Conservation (phyloP, 768 basidiomycete species). For the Suillus clintonianus region DNA sequence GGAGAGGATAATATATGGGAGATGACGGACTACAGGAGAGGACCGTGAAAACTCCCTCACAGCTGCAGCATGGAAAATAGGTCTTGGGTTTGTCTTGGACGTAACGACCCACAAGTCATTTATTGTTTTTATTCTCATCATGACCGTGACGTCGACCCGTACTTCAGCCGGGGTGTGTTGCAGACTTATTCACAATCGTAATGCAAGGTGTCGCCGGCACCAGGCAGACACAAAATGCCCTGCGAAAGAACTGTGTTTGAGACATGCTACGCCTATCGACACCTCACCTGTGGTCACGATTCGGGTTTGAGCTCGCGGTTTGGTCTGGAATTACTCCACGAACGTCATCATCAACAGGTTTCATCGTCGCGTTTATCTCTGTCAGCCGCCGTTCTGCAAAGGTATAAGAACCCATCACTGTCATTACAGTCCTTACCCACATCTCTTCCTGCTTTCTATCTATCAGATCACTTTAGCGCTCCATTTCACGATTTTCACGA, state of each 20-base stretch:
- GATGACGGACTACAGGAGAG: slow-evolving; percentile 47
- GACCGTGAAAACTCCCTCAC: slow-evolving; percentile 15
- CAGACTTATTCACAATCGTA: background rate
- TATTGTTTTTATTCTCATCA: background rate
- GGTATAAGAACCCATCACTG: background rate
- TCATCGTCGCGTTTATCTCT: background rate
- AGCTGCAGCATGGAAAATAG: background rate
- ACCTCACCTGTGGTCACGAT: background rate
- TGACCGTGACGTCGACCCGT: background rate
- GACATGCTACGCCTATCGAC: background rate
- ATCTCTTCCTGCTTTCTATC: slow-evolving; percentile 10
- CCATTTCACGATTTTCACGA: background rate
- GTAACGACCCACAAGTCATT: background rate
- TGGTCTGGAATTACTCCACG: background rate
- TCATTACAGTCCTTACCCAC: slow-evolving; percentile 12
- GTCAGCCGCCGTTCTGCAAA: background rate
- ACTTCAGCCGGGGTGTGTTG: background rate
- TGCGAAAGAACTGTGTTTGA: background rate
- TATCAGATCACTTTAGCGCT: background rate
- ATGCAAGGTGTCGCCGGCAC: background rate
- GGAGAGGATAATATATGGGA: slow-evolving; percentile 61
- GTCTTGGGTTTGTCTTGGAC: background rate
- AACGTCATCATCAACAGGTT: background rate
- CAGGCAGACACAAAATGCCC: background rate
- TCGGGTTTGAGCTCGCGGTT: background rate